These are phyloP conservation scores for Tetracladium setigerum DNA, from an alignment of 495 filamentous ascomycete species.

Conservation along the genomic window DNA sequence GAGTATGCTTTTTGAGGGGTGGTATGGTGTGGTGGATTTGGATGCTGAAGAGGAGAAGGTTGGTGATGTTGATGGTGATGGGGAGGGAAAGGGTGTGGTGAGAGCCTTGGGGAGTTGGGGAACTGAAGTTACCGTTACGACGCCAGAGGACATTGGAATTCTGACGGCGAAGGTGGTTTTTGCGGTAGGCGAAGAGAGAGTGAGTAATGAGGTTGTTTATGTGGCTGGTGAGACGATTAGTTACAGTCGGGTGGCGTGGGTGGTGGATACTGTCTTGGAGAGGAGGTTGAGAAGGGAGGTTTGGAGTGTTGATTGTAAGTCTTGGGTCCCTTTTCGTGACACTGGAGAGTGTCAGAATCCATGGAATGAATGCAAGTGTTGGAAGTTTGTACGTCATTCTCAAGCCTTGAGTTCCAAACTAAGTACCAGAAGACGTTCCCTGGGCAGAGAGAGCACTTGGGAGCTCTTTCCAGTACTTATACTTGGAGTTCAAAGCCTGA, in stretches of 20 bases:
- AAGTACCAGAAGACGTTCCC: no score
- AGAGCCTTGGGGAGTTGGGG: conserved; percentile 49
- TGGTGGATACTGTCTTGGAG: conserved; percentile 35
- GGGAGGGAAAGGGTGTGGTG: conserved; percentile 22
- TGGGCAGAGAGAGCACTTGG: no score
- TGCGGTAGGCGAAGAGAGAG: conserved; percentile 21
- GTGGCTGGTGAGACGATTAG: conserved; percentile 51
- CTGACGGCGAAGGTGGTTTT: conserved; percentile 45
- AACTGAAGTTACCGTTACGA: conserved; percentile 48
- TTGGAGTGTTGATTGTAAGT: conserved; percentile 33
- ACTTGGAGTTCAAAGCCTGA: no score
- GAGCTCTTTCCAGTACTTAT: no score
- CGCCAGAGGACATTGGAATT: conserved; percentile 49
- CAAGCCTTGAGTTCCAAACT: no score
- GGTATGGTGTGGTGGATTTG: conserved; percentile 46
- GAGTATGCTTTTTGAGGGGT: conserved; percentile 51
- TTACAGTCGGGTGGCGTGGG: conserved; percentile 41
- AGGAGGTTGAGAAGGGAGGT: conserved; percentile 36
- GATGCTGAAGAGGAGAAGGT: not conserved
- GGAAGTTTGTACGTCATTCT: no score
- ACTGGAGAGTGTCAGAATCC: no score
- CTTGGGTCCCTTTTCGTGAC: no score
- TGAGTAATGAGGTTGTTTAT: conserved; percentile 35
- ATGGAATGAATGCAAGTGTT: no score
- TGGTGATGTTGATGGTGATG: conserved; percentile 21